Percentiles rank a stretch among this genome's conserved stretches.
Conservation (phyloP, 129 eudicot genomes). For the Calendula officinalis region DNA sequence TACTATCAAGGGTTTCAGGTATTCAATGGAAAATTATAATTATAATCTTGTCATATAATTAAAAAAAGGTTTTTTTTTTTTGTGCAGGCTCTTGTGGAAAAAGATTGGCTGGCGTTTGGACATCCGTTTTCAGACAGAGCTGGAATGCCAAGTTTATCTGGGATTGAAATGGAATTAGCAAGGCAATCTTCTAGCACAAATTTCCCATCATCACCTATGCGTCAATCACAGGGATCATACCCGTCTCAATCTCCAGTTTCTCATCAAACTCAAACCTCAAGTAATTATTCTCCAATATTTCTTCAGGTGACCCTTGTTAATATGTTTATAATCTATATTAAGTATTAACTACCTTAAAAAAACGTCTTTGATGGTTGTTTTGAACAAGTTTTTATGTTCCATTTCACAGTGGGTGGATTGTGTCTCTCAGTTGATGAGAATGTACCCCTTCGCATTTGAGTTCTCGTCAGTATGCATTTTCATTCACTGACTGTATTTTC, state of each 20-base stretch:
- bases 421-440: constrained; percentile 77
- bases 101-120: constrained; percentile 99
- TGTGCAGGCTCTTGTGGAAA: constrained; percentile 89
- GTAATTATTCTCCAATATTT: constrained; percentile 78
- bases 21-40: constrained; percentile 6
- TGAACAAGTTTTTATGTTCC: constrained; percentile 11
- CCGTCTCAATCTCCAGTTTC: constrained; percentile 49
- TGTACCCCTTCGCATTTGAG: constrained; percentile 96
- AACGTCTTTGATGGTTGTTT: background rate
- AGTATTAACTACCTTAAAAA: background rate
- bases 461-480: constrained; percentile 77
- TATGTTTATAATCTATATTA: background rate
- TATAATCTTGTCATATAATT: constrained; percentile 2
- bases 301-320: constrained; percentile 55
- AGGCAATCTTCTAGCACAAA: constrained; percentile 78
- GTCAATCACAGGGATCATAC: constrained; percentile 68
- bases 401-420: constrained; percentile 93
- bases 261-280: constrained; percentile 50
- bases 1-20: constrained; percentile 95
- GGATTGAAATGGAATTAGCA: constrained; percentile 64
- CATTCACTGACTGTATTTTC: constrained; percentile 9
- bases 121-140: constrained; percentile 96
- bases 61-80: background rate
- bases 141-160: constrained; percentile 71
- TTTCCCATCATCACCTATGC: constrained; percentile 73